A percentile compares a stretch with the other conserved stretches of the same genome.
These are phyloP conservation scores for Trichomonascus vanleenenianus DNA, from an alignment of 805 yeast genomes.

Conservation along the genomic window DNA sequence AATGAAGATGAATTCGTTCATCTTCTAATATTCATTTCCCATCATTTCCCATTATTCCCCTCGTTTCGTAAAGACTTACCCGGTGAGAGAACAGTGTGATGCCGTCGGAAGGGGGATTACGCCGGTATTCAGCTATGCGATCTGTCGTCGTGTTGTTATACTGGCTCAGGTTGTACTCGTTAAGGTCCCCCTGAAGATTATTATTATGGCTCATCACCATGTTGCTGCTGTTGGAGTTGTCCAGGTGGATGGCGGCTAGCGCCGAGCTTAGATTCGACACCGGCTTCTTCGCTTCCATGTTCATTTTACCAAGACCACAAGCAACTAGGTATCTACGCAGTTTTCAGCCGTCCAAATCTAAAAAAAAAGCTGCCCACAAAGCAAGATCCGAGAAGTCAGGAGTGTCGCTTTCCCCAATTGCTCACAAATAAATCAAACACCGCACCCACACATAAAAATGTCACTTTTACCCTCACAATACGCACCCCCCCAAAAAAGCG, in stretches of 20 bases:
- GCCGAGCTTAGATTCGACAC: constrained; percentile 27
- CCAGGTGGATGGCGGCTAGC: constrained; percentile 23
- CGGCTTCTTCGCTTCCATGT: constrained; percentile 15
- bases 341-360: too few relatives aligned
- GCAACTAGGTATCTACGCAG: background rate
- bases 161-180: background rate
- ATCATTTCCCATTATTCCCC: constrained; percentile 6
- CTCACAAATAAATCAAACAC: too few relatives aligned
- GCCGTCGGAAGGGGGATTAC: constrained; percentile 72
- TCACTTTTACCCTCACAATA: too few relatives aligned
- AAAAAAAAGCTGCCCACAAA: too few relatives aligned
- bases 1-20: constrained; percentile 24
- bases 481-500: too few relatives aligned
- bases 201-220: background rate
- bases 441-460: too few relatives aligned
- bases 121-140: constrained; percentile 62
- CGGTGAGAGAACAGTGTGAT: constrained; percentile 72
- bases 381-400: too few relatives aligned
- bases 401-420: too few relatives aligned
- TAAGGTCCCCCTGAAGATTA: background rate
- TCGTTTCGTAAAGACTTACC: too few relatives aligned
- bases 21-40: background rate
- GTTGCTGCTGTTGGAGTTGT: constrained; percentile 4
- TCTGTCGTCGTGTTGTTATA: constrained; percentile 8
- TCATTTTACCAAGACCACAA: too few relatives aligned